phyloP scores from a whole-genome alignment of 2,329 filamentous ascomycete genomes.

The Achaetomium macrosporum region DNA sequence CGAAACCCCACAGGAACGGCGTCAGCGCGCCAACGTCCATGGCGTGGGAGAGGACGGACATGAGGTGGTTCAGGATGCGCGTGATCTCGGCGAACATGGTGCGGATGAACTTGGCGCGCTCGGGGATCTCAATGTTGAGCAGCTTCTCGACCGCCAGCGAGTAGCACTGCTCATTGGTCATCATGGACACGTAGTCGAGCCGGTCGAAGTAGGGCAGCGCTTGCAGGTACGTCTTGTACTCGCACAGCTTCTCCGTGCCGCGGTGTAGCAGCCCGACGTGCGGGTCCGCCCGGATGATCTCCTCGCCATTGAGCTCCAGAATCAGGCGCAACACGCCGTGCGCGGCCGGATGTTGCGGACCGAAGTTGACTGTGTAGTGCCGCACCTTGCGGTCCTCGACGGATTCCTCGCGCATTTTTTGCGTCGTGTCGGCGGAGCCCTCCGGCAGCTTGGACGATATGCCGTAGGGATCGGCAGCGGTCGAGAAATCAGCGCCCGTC shows the following conservation, averaged over 20 bases:
- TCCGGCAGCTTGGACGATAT: slow-evolving; percentile 21
- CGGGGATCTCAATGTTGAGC: slow-evolving; percentile 91
- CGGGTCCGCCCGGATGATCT: slow-evolving; percentile 92
- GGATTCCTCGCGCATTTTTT: slow-evolving; percentile 44
- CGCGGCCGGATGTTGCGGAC: slow-evolving; percentile 95
- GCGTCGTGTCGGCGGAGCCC: slow-evolving; percentile 28
- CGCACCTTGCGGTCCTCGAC: slow-evolving; percentile 74
- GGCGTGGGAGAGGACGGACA: slow-evolving; percentile 94
- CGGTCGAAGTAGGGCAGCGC: slow-evolving; percentile 98
- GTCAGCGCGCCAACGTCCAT: slow-evolving; percentile 99
- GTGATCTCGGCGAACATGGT: slow-evolving; percentile 96
- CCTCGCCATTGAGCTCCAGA: slow-evolving; percentile 94
- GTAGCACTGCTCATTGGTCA: slow-evolving; percentile 99
- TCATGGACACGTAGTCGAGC: slow-evolving; percentile 99
- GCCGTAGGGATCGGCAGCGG: slow-evolving; percentile 45
- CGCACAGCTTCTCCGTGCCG: slow-evolving; percentile 98
- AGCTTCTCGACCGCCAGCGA: slow-evolving; percentile 95
- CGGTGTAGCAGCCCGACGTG: slow-evolving; percentile 95
- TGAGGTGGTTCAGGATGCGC: slow-evolving; percentile 89
- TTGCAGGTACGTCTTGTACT: slow-evolving; percentile 99
- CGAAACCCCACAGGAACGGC: slow-evolving; percentile 98
- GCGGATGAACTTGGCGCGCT: slow-evolving; percentile 93
- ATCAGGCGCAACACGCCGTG: slow-evolving; percentile 97
- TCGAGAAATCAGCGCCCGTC: slow-evolving; percentile 58
- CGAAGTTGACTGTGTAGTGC: slow-evolving; percentile 99